These are phyloP conservation scores for Penicillium goetzii DNA, from an alignment of 495 filamentous ascomycete species.

Conservation along the genomic window DNA sequence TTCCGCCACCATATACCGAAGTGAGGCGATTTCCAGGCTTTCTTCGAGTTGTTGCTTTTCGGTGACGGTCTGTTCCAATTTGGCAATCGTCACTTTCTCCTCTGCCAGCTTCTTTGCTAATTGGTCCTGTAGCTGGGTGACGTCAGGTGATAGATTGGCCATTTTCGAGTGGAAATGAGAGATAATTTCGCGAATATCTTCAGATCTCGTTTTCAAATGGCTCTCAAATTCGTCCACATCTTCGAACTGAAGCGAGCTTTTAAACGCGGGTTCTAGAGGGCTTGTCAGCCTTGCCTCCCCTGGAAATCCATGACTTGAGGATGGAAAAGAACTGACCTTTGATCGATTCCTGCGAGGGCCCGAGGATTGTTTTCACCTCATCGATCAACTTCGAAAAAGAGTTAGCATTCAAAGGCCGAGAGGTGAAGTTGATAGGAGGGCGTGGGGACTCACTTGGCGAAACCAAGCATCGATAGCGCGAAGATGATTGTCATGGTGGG, in stretches of 20 bases:
- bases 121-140: slow-evolving; percentile 71
- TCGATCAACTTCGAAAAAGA: slow-evolving; percentile 69
- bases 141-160: slow-evolving; percentile 57
- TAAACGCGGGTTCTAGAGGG: slow-evolving; percentile 32
- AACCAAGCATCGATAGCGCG: slow-evolving; percentile 91
- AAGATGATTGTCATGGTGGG: slow-evolving; percentile 88
- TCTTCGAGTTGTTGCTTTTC: slow-evolving; percentile 86
- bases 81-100: slow-evolving; percentile 77
- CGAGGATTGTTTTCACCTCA: slow-evolving; percentile 74
- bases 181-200: slow-evolving; percentile 65
- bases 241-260: slow-evolving; percentile 41
- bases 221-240: slow-evolving; percentile 66
- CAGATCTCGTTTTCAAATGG: slow-evolving; percentile 67
- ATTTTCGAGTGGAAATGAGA: slow-evolving; percentile 56
- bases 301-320: neutral
- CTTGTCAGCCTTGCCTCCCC: slow-evolving; percentile 24
- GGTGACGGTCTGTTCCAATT: slow-evolving; percentile 72
- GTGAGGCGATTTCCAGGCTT: slow-evolving; percentile 79
- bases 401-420: neutral
- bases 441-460: slow-evolving; percentile 68
- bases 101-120: slow-evolving; percentile 73
- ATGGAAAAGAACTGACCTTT: slow-evolving; percentile 53
- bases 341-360: slow-evolving; percentile 53
- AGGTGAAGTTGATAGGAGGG: neutral
- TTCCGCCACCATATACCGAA: slow-evolving; percentile 92